A percentile compares a stretch with the other conserved stretches of the same genome.
Evolutionary conservation across 192 early-diverging fungal genomes (phyloP).

Genomic region (Backusella mclennaniae): DNA sequence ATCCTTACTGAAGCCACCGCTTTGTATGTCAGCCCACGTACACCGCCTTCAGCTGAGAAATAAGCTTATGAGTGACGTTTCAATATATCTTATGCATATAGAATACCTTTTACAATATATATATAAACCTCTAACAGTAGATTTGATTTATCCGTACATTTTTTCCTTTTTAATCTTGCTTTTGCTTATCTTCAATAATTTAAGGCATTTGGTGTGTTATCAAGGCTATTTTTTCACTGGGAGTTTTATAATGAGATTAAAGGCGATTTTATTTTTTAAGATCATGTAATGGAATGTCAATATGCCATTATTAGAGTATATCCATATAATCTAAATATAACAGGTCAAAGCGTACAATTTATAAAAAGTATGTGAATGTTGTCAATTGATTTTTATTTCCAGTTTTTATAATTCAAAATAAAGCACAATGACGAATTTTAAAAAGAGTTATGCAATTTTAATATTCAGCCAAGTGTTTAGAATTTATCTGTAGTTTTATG

Average conservation of each 20-base stretch:
- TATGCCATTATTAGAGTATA: background rate
- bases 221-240: background rate
- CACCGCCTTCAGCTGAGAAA: background rate
- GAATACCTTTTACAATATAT: background rate
- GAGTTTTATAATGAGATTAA: background rate
- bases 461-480: background rate
- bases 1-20: constrained; percentile 22
- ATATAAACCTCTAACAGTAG: background rate
- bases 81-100: background rate
- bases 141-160: background rate
- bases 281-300: background rate
- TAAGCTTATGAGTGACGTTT: background rate
- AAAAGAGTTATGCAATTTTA: background rate
- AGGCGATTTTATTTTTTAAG: background rate
- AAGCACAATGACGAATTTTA: background rate
- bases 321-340: background rate
- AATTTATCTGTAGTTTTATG: background rate
- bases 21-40: constrained; percentile 24
- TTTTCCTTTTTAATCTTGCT: background rate
- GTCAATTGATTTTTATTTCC: background rate
- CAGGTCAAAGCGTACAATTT: background rate
- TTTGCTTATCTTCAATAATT: background rate
- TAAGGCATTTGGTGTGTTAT: background rate
- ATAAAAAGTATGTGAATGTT: background rate
- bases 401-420: background rate